These are phyloP conservation scores for Zygoascus meyerae DNA, from an alignment of 1,139 yeast species.

Conservation along the genomic window DNA sequence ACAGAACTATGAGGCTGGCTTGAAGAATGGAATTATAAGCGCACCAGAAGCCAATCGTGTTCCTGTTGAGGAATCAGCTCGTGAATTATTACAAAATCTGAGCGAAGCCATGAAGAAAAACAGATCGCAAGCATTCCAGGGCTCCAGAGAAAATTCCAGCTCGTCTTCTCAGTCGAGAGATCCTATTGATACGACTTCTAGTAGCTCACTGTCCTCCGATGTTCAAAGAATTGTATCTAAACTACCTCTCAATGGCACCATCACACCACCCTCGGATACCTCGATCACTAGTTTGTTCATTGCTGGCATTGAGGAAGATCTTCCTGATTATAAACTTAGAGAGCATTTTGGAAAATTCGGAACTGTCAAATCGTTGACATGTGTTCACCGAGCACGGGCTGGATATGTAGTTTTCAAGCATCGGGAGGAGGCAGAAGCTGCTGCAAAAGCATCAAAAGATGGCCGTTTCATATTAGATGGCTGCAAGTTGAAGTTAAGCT, in stretches of 20 bases:
- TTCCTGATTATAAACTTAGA: constrained; percentile 57
- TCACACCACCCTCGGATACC: constrained; percentile 42
- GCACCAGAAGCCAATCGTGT: constrained; percentile 26
- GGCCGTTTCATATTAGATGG: constrained; percentile 40
- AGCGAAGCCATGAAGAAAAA: constrained; percentile 31
- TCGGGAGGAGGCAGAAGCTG: constrained; percentile 49
- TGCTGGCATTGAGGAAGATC: constrained; percentile 63
- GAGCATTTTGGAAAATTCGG: constrained; percentile 46
- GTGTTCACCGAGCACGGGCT: constrained; percentile 59
- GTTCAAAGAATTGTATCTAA: constrained; percentile 46
- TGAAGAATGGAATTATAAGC: constrained; percentile 37
- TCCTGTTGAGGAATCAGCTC: constrained; percentile 32
- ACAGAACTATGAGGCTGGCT: constrained; percentile 39
- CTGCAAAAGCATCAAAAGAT: constrained; percentile 37
- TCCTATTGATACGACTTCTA: neutral
- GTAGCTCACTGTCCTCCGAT: constrained; percentile 28
- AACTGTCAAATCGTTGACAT: constrained; percentile 42
- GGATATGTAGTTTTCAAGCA: constrained; percentile 55
- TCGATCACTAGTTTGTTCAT: constrained; percentile 53
- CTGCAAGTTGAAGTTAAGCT: constrained; percentile 53
- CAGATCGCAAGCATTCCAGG: neutral
- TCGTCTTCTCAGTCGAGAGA: neutral
- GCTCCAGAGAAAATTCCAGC: neutral
- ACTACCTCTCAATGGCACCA: constrained; percentile 53
- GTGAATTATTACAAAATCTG: constrained; percentile 37